These are phyloP conservation scores for Botryotinia narcissicola DNA, from an alignment of 2,329 filamentous ascomycete species.

Conservation along the genomic window DNA sequence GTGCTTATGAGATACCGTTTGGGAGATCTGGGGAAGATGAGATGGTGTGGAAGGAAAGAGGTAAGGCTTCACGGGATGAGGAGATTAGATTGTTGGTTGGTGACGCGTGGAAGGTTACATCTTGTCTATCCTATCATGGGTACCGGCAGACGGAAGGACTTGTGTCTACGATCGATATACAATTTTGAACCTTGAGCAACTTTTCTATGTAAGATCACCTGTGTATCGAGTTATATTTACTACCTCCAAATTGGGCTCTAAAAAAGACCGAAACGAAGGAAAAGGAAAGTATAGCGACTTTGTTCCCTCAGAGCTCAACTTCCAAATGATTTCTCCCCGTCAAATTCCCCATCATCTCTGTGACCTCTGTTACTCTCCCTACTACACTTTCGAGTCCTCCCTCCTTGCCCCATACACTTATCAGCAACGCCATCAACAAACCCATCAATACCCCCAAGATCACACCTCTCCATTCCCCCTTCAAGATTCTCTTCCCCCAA, in stretches of 20 bases:
- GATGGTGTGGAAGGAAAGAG: background rate
- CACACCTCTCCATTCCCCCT: conserved; percentile 13
- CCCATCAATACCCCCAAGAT: background rate
- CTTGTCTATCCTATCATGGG: background rate
- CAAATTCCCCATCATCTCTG: background rate
- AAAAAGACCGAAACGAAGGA: background rate
- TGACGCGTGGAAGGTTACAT: background rate
- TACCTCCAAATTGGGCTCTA: background rate
- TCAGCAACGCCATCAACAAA: background rate
- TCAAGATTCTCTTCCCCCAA: background rate
- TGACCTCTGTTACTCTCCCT: background rate
- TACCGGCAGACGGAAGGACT: background rate
- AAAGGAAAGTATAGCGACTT: background rate
- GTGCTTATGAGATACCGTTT: background rate
- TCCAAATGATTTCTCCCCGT: background rate
- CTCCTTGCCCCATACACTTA: background rate
- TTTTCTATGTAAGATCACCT: background rate
- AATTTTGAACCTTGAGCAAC: background rate
- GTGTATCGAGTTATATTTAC: background rate
- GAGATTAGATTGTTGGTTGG: background rate
- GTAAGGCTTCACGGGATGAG: background rate
- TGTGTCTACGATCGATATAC: background rate
- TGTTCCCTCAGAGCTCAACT: background rate
- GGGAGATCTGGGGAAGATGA: background rate
- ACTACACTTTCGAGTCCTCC: background rate